Evolutionary conservation across 345 rosid species (phyloP), one percentile per base, ranked within the genome.

Genomic region (Turritis glabra): DNA sequence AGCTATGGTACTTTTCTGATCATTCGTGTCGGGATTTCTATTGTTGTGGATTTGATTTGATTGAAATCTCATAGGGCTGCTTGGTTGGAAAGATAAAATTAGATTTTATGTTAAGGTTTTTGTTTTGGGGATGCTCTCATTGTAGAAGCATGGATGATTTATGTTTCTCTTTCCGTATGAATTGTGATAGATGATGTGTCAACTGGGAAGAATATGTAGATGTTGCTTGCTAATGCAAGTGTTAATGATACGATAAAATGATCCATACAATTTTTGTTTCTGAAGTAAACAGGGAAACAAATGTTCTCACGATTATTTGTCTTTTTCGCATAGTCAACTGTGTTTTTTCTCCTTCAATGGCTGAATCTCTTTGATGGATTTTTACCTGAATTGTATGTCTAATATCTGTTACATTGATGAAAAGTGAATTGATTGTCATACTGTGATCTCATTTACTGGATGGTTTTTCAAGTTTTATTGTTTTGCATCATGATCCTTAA

Each of bases 81-180:
- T 32, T 57, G n/a, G n/a, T 81, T 9, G 83, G 47, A 60, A 27
- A 64, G 3, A 43, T 64, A 3, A 27, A 47, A 13, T 13, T 60
- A 32, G 14, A 60, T 60, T 32, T 27, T 22, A 3, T 59, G 44
- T 14, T 2, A 44, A n/a, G 50, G 50, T 44, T 41, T 51, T 23
- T 6, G 19, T 5, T 23, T 1, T 52, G 17, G 32, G 12, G 47
- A 15, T 69, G 75, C 81, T 51, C 3, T 51, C 3, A 22, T 19
- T 33, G 63, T 86, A 84, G 80, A 89, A 85, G 77, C 14, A 8
- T 81, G 86, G 44, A 55, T 85, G 84, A 85, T 85, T 77, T 85
- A 81, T 43, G 52, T 29, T 18, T 65, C 11, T 48, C 17, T 22
- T 51, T 4, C 17, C 17, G 17, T 13, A 23, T 51, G 56, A 48